These are phyloP conservation scores for Neurospora sublineolata DNA, from an alignment of 495 filamentous ascomycete species.

Conservation along the genomic window DNA sequence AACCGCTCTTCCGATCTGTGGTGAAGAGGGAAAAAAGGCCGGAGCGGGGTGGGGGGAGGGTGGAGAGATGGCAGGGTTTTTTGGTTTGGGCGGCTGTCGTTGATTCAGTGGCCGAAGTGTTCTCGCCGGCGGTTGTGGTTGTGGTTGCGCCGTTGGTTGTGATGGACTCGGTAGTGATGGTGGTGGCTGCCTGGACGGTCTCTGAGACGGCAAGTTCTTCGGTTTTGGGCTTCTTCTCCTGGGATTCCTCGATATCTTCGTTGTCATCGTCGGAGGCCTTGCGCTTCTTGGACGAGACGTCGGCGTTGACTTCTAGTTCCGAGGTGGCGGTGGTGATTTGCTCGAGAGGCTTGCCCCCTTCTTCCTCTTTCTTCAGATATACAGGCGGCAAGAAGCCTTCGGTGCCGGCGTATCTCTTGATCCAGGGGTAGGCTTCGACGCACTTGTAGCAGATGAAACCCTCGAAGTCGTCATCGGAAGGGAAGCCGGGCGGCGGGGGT, in stretches of 20 bases:
- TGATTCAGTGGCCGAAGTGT: too few relatives aligned
- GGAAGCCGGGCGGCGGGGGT: slow-evolving; percentile 72
- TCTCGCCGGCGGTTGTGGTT: background rate
- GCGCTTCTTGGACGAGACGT: slow-evolving; percentile 53
- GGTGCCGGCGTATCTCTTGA: slow-evolving; percentile 79
- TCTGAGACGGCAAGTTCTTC: slow-evolving; percentile 10
- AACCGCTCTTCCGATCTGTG: too few relatives aligned
- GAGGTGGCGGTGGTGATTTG: background rate
- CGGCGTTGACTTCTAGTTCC: slow-evolving; percentile 1
- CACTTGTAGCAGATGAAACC: slow-evolving; percentile 92
- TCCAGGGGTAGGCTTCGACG: slow-evolving; percentile 78
- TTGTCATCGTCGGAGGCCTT: slow-evolving; percentile 55
- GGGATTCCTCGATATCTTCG: slow-evolving; percentile 15
- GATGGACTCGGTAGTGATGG: background rate
- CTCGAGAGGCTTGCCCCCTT: slow-evolving; percentile 3
- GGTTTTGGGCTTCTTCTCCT: slow-evolving; percentile 51
- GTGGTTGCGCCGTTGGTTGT: background rate
- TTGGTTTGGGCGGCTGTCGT: too few relatives aligned
- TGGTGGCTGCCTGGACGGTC: background rate
- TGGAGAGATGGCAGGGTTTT: slow-evolving; percentile 28
- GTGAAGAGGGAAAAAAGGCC: slow-evolving; percentile 69
- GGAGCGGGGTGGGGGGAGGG: slow-evolving; percentile 43
- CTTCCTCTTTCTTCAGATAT: slow-evolving; percentile 20
- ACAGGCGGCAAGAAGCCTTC: slow-evolving; percentile 72
- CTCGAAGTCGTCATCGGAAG: slow-evolving; percentile 77